A percentile compares a stretch with the other conserved stretches of the same genome.
These are phyloP conservation scores for Stylosanthes scabra DNA, from an alignment of 331 rosid genomes.

Conservation along the genomic window DNA sequence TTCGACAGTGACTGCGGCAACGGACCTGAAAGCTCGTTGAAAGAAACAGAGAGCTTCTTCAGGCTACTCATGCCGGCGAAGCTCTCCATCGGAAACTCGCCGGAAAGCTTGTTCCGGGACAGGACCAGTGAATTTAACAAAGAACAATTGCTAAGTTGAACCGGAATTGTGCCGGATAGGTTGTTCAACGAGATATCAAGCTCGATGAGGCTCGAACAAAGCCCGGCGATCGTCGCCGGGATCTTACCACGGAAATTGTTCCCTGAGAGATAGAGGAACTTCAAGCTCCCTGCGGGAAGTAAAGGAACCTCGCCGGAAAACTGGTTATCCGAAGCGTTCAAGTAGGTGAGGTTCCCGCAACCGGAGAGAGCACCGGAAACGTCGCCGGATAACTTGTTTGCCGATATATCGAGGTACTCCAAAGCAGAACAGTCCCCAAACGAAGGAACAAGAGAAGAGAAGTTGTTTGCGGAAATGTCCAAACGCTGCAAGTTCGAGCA, in stretches of 20 bases:
- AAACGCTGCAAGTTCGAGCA: conserved; percentile 50
- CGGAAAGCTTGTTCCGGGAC: conserved; percentile 61
- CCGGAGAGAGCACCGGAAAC: conserved; percentile 48
- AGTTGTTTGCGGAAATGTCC: conserved; percentile 79
- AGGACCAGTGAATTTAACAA: conserved; percentile 56
- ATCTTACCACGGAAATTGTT: conserved; percentile 64
- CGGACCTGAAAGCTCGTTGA: conserved; percentile 54
- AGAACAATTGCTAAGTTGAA: conserved; percentile 55
- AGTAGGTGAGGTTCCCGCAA: conserved; percentile 55
- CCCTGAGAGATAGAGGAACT: conserved; percentile 53
- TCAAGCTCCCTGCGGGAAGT: conserved; percentile 51
- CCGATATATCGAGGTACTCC: conserved; percentile 69
- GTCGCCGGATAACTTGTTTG: conserved; percentile 75
- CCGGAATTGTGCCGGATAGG: conserved; percentile 64
- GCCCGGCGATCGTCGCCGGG: conserved; percentile 50
- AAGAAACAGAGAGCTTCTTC: conserved; percentile 50
- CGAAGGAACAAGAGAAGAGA: conserved; percentile 58
- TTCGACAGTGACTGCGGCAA: conserved; percentile 64
- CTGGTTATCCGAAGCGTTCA: conserved; percentile 70
- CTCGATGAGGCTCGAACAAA: conserved; percentile 54
- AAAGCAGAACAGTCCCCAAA: conserved; percentile 70
- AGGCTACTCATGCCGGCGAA: conserved; percentile 56
- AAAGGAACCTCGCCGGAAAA: conserved; percentile 67
- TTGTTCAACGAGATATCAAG: conserved; percentile 70
- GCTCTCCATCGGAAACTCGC: conserved; percentile 60